Evolutionary conservation across 352 stramenopile species (phyloP).

Genomic region (Phytophthora aleatoria): DNA sequence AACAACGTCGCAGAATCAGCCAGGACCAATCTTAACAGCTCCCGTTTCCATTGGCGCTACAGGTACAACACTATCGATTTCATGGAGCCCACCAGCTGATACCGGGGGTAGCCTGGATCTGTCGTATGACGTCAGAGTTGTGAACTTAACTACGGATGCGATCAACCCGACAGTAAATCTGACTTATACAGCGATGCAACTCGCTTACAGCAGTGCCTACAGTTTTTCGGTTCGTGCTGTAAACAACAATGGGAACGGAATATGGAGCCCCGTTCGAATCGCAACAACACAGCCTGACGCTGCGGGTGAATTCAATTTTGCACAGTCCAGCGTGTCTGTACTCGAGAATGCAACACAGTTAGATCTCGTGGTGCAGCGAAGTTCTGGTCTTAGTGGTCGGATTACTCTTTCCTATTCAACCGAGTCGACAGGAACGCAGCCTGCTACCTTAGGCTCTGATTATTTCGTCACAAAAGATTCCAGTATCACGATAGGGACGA

Average conservation of each 20-base stretch:
- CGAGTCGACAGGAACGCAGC: background rate
- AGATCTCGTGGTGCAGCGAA: constrained; percentile 39
- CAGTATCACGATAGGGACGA: constrained; percentile 12
- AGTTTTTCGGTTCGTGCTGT: constrained; percentile 38
- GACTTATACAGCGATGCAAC: constrained; percentile 13
- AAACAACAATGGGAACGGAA: constrained; percentile 38
- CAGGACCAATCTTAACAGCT: constrained; percentile 36
- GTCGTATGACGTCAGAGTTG: constrained; percentile 38
- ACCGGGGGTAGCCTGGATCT: constrained; percentile 45
- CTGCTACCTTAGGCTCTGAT: constrained; percentile 43
- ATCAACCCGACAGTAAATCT: constrained; percentile 16
- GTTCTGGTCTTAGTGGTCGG: constrained; percentile 48
- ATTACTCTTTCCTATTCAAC: constrained; percentile 42
- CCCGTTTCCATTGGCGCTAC: constrained; percentile 33
- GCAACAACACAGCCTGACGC: constrained; percentile 50
- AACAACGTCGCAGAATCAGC: constrained; percentile 39
- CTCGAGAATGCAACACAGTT: constrained; percentile 49
- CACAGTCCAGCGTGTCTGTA: constrained; percentile 23
- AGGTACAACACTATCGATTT: constrained; percentile 44
- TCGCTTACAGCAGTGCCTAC: constrained; percentile 50
- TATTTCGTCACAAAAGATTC: constrained; percentile 34
- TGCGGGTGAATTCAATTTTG: constrained; percentile 61
- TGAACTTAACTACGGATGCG: constrained; percentile 7
- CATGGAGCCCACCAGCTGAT: constrained; percentile 45
- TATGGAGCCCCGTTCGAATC: constrained; percentile 36